These are phyloP conservation scores for Tolypocladium nubicola DNA, from an alignment of 2,329 filamentous ascomycete genomes.

Conservation along the genomic window DNA sequence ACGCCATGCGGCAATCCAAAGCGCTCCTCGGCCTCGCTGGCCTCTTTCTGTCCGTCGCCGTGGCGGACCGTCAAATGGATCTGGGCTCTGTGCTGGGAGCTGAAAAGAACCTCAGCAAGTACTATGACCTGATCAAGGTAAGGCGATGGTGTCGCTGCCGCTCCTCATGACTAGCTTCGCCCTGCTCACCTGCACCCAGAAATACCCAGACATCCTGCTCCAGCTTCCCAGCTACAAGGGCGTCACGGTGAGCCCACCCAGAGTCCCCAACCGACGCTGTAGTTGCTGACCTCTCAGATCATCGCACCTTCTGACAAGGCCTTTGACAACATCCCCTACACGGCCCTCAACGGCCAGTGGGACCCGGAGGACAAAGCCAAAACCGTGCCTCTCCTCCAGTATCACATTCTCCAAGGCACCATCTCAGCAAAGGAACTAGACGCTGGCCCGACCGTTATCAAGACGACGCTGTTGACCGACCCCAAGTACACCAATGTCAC, in stretches of 20 bases:
- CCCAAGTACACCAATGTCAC: constrained; percentile 36
- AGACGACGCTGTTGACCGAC: constrained; percentile 31
- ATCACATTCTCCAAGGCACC: constrained; percentile 48
- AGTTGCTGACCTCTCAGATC: constrained; percentile 21
- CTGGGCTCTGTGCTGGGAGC: constrained; percentile 27
- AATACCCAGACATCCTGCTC: constrained; percentile 34
- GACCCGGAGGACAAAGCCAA: constrained; percentile 31
- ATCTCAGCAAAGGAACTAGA: constrained; percentile 28
- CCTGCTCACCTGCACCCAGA: constrained; percentile 14
- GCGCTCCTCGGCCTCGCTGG: constrained; percentile 11
- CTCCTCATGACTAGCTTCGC: neutral
- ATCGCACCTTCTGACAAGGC: constrained; percentile 48
- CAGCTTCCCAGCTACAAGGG: constrained; percentile 31
- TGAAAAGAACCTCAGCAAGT: constrained; percentile 31
- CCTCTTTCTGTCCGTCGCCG: constrained; percentile 8
- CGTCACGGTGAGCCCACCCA: constrained; percentile 26
- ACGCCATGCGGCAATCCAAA: constrained; percentile 10
- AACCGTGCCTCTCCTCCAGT: constrained; percentile 41
- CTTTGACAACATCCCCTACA: constrained; percentile 43
- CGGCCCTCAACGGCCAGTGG: constrained; percentile 36
- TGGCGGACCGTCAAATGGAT: constrained; percentile 16
- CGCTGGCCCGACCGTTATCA: constrained; percentile 24
- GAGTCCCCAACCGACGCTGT: neutral
- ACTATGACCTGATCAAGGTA: constrained; percentile 32
- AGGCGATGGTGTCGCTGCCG: neutral